Conservation (phyloP, 345 rosid species). For the Linum lewisii region DNA sequence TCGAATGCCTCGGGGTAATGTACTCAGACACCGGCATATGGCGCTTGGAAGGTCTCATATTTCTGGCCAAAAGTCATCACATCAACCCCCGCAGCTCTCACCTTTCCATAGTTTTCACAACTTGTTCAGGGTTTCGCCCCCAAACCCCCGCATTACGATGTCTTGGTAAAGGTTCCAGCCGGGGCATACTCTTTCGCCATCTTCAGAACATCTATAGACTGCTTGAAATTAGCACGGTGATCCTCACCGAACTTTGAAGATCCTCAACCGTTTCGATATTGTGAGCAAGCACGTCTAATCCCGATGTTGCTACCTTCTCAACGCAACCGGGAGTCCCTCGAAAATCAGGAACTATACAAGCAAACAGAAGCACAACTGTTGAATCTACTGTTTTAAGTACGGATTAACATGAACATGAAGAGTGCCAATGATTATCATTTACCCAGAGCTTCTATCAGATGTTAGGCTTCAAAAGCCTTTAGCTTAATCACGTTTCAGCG, state of each 20-base stretch:
- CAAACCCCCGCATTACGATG: constrained; percentile 94
- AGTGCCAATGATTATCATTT: not conserved
- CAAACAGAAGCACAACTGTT: constrained; percentile 8
- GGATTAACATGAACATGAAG: not conserved
- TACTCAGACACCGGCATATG: constrained; percentile 96
- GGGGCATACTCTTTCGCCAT: constrained; percentile 76
- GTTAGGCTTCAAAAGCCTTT: constrained; percentile 70
- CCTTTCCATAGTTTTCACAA: constrained; percentile 86
- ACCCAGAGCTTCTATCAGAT: constrained; percentile 94
- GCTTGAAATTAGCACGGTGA: constrained; percentile 90
- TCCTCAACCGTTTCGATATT: constrained; percentile 96
- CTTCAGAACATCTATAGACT: constrained; percentile 79
- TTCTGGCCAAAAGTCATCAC: constrained; percentile 97
- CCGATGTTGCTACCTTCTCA: constrained; percentile 82
- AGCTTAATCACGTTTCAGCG: constrained; percentile 68
- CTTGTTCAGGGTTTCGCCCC: constrained; percentile 98
- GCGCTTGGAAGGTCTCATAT: constrained; percentile 96
- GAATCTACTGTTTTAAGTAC: not conserved
- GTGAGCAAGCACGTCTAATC: constrained; percentile 88
- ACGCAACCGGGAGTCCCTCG: constrained; percentile 70
- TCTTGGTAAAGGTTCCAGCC: constrained; percentile 78
- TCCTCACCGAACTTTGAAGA: constrained; percentile 85
- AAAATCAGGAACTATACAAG: constrained; percentile 80
- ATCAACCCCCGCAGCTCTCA: constrained; percentile 87
- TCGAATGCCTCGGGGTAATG: constrained; percentile 93